Conservation (phyloP, 345 rosid genomes). For the Heritiera littoralis region DNA sequence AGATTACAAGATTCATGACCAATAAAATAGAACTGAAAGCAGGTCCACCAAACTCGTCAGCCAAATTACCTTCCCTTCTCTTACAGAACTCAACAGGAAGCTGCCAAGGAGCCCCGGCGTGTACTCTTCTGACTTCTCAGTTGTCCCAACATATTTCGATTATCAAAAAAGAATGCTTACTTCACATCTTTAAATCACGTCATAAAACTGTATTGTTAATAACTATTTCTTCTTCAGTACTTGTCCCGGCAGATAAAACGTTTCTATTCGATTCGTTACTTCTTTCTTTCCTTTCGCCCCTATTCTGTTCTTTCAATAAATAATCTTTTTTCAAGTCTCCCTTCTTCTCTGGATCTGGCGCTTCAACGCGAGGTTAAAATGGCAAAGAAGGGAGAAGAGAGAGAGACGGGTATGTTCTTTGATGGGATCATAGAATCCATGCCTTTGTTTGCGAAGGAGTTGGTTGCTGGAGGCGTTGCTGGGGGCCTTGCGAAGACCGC, state of each 20-base stretch:
- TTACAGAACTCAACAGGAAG: background rate
- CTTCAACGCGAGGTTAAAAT: slow-evolving; percentile 20
- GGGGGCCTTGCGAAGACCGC: slow-evolving; percentile 83
- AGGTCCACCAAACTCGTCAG: slow-evolving; percentile 1
- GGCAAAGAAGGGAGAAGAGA: slow-evolving; percentile 58
- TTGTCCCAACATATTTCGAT: slow-evolving; percentile 24
- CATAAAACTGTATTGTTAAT: no score
- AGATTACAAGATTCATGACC: slow-evolving; percentile 6
- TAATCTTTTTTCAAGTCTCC: slow-evolving; percentile 7
- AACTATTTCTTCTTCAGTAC: no score
- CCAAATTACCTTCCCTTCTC: background rate
- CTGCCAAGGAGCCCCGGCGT: background rate
- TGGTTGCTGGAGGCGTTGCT: slow-evolving; percentile 87
- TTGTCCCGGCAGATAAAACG: slow-evolving; percentile 10
- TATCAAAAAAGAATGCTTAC: no score
- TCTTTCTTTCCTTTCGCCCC: background rate
- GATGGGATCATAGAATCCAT: slow-evolving; percentile 62
- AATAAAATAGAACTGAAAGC: background rate
- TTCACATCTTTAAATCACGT: no score
- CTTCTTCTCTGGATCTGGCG: slow-evolving; percentile 20
- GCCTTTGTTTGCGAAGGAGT: slow-evolving; percentile 81
- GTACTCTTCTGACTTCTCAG: slow-evolving; percentile 18
- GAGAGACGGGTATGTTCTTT: slow-evolving; percentile 37
- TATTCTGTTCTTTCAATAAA: background rate
- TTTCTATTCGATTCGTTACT: slow-evolving; percentile 28